These are phyloP conservation scores for Lichtheimia hyalospora DNA, from an alignment of 371 early-diverging fungal genomes.

Conservation along the genomic window DNA sequence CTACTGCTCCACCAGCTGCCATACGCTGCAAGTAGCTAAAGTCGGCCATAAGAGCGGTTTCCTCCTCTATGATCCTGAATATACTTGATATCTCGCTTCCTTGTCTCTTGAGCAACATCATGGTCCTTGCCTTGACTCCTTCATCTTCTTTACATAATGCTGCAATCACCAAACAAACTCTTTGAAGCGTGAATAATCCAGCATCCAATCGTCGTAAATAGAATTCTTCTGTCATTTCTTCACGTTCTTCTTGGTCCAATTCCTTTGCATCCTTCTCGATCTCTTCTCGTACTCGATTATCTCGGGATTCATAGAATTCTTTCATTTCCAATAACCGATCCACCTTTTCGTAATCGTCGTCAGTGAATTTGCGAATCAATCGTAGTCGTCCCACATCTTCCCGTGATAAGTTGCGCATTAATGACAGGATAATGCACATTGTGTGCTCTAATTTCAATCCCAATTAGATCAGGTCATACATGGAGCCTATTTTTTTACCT, in stretches of 20 bases:
- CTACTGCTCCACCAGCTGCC: slow-evolving; percentile 21
- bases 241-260: slow-evolving; percentile 52
- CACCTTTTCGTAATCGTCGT: slow-evolving; percentile 76
- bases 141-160: slow-evolving; percentile 58
- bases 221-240: slow-evolving; percentile 60
- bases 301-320: slow-evolving; percentile 63
- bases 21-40: slow-evolving; percentile 25
- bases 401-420: slow-evolving; percentile 61
- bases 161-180: slow-evolving; percentile 67
- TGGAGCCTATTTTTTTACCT: slow-evolving; percentile 26
- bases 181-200: slow-evolving; percentile 83
- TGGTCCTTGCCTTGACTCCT: slow-evolving; percentile 25
- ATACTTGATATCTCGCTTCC: slow-evolving; percentile 27
- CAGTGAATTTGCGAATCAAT: slow-evolving; percentile 82
- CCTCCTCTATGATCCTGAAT: slow-evolving; percentile 31
- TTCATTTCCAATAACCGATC: slow-evolving; percentile 79
- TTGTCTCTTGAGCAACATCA: slow-evolving; percentile 27
- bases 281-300: slow-evolving; percentile 51
- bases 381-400: slow-evolving; percentile 68
- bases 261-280: slow-evolving; percentile 48
- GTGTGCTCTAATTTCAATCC: slow-evolving; percentile 66
- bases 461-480: neutral
- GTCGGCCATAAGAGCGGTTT: slow-evolving; percentile 29
- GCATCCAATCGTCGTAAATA: slow-evolving; percentile 69
- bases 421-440: slow-evolving; percentile 77